Evolutionary conservation across 2,329 filamentous ascomycete species (phyloP).

Genomic region (Huntiella bhutanensis): DNA sequence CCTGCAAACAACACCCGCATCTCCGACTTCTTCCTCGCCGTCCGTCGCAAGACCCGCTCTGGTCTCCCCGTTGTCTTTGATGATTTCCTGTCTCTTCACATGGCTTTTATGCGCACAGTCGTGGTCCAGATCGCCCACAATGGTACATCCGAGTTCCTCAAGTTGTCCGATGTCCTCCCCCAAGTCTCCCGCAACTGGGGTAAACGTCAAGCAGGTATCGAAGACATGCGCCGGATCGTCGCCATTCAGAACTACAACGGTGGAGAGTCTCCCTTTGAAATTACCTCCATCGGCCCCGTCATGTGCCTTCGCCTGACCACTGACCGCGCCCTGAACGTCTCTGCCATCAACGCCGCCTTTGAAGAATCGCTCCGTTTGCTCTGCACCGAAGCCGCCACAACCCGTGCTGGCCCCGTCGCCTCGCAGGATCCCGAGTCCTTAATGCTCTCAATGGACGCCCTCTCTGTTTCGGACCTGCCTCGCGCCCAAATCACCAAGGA

Average conservation of each 20-base stretch:
- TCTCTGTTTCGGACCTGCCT: conserved; percentile 32
- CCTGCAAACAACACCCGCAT: conserved; percentile 14
- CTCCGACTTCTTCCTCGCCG: conserved; percentile 22
- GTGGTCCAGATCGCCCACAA: conserved; percentile 53
- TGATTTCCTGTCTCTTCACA: conserved; percentile 45
- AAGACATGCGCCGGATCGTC: conserved; percentile 48
- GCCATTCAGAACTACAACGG: conserved; percentile 31
- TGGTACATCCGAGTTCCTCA: conserved; percentile 40
- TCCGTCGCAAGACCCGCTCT: conserved; percentile 14
- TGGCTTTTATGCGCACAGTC: conserved; percentile 48
- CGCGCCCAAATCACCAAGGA: conserved; percentile 20
- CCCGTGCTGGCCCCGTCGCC: conserved; percentile 7
- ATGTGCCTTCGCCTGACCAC: conserved; percentile 28
- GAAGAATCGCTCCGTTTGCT: conserved; percentile 28
- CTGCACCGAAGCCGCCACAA: conserved; percentile 22
- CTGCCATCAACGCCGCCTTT: conserved; percentile 35
- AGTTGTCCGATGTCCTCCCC: conserved; percentile 41
- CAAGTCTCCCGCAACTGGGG: conserved; percentile 52
- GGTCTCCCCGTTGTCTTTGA: conserved; percentile 32
- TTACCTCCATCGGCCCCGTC: conserved; percentile 33
- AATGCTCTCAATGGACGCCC: conserved; percentile 29
- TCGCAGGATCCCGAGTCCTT: conserved; percentile 10
- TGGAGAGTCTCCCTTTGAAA: conserved; percentile 21
- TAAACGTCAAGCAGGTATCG: conserved; percentile 44
- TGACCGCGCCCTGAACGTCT: conserved; percentile 26